Base-by-base conservation (phyloP, 805 yeast species). In the Candida golubevii region DNA sequence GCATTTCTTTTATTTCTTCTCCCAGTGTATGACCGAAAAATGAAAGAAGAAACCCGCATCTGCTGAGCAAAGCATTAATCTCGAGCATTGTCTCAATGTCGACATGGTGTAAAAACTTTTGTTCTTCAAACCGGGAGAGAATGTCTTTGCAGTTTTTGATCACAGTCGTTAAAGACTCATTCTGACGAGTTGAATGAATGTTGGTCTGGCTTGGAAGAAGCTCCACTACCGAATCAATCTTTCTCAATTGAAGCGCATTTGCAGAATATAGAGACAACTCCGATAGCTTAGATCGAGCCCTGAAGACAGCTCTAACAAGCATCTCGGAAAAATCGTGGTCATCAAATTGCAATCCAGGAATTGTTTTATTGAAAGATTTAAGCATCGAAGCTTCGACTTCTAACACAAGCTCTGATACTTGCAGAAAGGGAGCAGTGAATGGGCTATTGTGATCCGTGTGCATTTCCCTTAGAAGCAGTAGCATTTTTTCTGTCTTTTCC, bases 121-220 rank as follows among this genome's bases (percentile, higher is more conserved):
- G 35, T 9, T 39, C 40, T 7, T 33, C 36, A 18, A 45, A 27
- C 7, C 41, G 45, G 27, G 30, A 18, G 33, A 49, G 39, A 3
- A 41, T 38, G 7, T 45, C 45, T 26, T 44, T 48, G 47, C 54
- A 50, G 7, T 48, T 46, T 12, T 29, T 30, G 9, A 47, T 13
- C 15, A 31, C 32, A 8, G 41, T 36, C n/a, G 27, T 26, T 7
- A 28, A 10, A 23, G 8, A 15, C 7, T 23, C 38, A 7, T 12
- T 9, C 12, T 23, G 30, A 8, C 28, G 28, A 23, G 8, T 15
- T 32, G 13, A 12, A 12, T n/a, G 3, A 13, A 8, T 11, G 12
- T 9, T 2, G 8, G 13, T 27, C 4, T 35, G 10, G 8, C 30
- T 35, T 18, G 44, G 44, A 7, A 41, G 12, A 30, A 35, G n/a